Percentiles rank a stretch among this genome's conserved stretches.
Conservation (phyloP, 2,329 filamentous ascomycete species). For the Bertia moriformis region DNA sequence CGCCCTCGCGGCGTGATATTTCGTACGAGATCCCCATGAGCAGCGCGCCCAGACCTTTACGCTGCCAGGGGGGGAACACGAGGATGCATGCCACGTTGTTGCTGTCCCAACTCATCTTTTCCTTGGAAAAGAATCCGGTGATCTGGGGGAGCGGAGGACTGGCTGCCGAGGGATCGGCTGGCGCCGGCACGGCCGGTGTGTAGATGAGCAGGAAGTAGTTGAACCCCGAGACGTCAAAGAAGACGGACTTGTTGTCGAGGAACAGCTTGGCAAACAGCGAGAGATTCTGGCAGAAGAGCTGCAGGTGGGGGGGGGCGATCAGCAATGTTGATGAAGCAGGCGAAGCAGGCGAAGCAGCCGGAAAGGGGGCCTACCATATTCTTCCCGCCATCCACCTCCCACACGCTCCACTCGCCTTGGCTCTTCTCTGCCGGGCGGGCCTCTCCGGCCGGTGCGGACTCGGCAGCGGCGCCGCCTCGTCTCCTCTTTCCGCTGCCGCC, state of each 20-base stretch:
- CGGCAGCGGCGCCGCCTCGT: conserved; percentile 11
- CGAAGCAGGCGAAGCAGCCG: not conserved
- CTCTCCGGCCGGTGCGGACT: conserved; percentile 21
- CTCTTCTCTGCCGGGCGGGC: conserved; percentile 28
- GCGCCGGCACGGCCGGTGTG: conserved; percentile 33
- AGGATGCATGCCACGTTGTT: conserved; percentile 96
- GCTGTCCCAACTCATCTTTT: conserved; percentile 97
- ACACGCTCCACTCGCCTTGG: conserved; percentile 69
- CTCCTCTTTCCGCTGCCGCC: conserved; percentile 18
- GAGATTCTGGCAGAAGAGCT: conserved; percentile 86
- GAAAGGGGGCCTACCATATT: conserved; percentile 44
- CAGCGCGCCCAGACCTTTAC: conserved; percentile 72
- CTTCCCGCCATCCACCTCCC: conserved; percentile 82
- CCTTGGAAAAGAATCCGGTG: conserved; percentile 95
- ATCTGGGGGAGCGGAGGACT: too few relatives aligned
- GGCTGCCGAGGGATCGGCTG: conserved; percentile 9
- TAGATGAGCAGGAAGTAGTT: conserved; percentile 87
- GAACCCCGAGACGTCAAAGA: conserved; percentile 90
- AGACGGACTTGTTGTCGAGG: conserved; percentile 94
- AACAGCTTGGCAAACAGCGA: conserved; percentile 95
- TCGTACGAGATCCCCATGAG: conserved; percentile 91
- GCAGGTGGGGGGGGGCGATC: not conserved
- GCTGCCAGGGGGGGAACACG: conserved; percentile 89
- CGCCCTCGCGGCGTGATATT: conserved; percentile 67
- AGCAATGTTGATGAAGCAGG: too few relatives aligned